These are phyloP conservation scores for Scopulariopsis brevicaulis DNA, from an alignment of 2,329 filamentous ascomycete genomes.

Conservation along the genomic window DNA sequence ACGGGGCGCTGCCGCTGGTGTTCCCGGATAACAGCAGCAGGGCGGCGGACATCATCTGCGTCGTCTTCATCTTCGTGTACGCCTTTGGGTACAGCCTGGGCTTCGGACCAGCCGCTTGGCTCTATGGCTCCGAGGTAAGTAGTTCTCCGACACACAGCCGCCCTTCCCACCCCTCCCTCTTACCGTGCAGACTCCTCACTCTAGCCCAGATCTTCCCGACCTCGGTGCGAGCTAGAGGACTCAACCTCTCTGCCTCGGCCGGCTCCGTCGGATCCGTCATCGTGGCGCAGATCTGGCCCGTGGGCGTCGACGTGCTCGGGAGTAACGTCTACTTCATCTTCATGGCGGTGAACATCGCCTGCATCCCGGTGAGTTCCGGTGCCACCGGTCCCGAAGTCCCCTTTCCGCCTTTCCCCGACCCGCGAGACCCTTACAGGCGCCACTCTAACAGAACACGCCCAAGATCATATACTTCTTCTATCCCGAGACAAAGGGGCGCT, in stretches of 20 bases:
- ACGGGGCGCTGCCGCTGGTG: slow-evolving; percentile 36
- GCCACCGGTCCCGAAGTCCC: not conserved
- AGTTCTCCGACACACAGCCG: no score
- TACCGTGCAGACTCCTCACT: not conserved
- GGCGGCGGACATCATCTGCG: slow-evolving; percentile 35
- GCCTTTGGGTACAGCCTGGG: slow-evolving; percentile 46
- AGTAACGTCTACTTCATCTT: slow-evolving; percentile 46
- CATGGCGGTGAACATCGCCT: slow-evolving; percentile 37
- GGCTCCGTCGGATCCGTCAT: slow-evolving; percentile 44
- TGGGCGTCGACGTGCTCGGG: slow-evolving; percentile 37
- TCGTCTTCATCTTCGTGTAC: slow-evolving; percentile 46
- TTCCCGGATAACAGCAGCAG: slow-evolving; percentile 38
- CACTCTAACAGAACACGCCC: not conserved
- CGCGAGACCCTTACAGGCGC: not conserved
- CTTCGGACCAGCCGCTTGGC: slow-evolving; percentile 45
- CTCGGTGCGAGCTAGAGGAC: slow-evolving; percentile 39
- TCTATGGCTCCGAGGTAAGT: slow-evolving; percentile 44
- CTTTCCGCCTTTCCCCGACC: slow-evolving; percentile 3
- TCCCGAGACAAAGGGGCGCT: slow-evolving; percentile 29
- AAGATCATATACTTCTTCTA: slow-evolving; percentile 27
- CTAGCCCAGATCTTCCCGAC: slow-evolving; percentile 41
- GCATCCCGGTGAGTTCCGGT: slow-evolving; percentile 24
- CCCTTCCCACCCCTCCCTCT: not conserved
- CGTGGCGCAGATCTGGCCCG: slow-evolving; percentile 42
- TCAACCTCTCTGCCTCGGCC: slow-evolving; percentile 42